These are phyloP conservation scores for Naganishia albida DNA, from an alignment of 1,284 basidiomycete genomes.

Conservation along the genomic window DNA sequence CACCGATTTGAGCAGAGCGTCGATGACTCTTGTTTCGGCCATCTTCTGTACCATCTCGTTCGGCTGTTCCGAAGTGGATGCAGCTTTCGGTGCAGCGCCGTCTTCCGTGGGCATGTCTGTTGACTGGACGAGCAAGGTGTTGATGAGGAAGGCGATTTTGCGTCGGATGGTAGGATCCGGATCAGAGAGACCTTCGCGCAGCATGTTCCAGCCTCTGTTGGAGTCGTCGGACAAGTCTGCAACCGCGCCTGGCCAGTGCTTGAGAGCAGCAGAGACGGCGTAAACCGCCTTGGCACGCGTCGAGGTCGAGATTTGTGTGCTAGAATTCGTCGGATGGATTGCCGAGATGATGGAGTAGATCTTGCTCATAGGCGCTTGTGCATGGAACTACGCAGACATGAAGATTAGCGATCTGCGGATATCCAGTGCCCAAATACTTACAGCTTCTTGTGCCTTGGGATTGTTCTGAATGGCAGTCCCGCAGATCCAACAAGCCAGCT, in stretches of 20 bases:
- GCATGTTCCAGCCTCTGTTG: conserved; percentile 39
- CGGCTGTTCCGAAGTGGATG: conserved; percentile 31
- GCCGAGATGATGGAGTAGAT: conserved; percentile 68
- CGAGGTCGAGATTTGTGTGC: conserved; percentile 46
- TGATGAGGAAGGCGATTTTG: conserved; percentile 82
- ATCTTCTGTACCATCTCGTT: conserved; percentile 40
- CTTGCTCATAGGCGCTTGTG: conserved; percentile 59
- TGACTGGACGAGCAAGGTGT: conserved; percentile 70
- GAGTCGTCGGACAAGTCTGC: conserved; percentile 34
- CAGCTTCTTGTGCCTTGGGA: conserved; percentile 79
- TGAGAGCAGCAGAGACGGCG: conserved; percentile 77
- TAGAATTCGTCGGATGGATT: conserved; percentile 53
- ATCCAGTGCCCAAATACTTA: conserved; percentile 53
- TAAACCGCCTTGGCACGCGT: conserved; percentile 83
- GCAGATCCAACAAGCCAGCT: conserved; percentile 82
- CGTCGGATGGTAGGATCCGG: conserved; percentile 74
- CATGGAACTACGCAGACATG: conserved; percentile 63
- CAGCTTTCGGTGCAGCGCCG: conserved; percentile 40
- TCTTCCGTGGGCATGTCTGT: conserved; percentile 49
- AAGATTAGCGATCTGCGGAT: not conserved
- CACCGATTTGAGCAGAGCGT: conserved; percentile 35
- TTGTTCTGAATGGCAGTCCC: conserved; percentile 97
- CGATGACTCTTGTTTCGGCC: conserved; percentile 38
- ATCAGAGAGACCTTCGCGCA: conserved; percentile 58
- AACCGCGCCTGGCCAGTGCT: conserved; percentile 60